Evolutionary conservation across 306 rosid genomes (phyloP).

Genomic region (Glycyrrhiza uralensis): DNA sequence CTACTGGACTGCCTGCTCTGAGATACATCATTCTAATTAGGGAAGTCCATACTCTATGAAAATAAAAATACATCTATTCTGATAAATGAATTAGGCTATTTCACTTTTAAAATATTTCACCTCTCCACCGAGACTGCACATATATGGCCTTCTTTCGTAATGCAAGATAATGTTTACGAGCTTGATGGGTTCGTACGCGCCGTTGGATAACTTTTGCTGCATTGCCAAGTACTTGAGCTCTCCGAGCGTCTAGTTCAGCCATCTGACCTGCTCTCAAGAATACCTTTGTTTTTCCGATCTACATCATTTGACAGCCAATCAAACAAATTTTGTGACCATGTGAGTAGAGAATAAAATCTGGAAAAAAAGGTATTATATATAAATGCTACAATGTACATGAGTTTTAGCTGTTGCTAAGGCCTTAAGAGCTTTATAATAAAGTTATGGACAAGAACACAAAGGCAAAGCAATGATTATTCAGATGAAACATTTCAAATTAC

Average conservation of each 20-base stretch:
- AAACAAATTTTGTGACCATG: constrained; percentile 28
- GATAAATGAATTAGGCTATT: constrained; percentile 24
- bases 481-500: constrained; percentile 43
- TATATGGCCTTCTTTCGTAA: constrained; percentile 61
- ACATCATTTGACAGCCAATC: constrained; percentile 36
- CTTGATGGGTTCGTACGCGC: constrained; percentile 78
- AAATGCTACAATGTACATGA: constrained; percentile 23
- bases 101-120: constrained; percentile 42
- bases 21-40: constrained; percentile 16
- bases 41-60: constrained; percentile 15
- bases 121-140: constrained; percentile 86
- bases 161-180: constrained; percentile 75
- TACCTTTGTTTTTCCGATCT: constrained; percentile 96
- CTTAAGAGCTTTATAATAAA: not conserved
- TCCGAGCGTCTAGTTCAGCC: constrained; percentile 92
- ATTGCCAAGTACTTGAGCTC: constrained; percentile 73
- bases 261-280: constrained; percentile 99
- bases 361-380: constrained; percentile 15
- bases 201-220: constrained; percentile 87
- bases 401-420: constrained; percentile 6
- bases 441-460: not conserved
- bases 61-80: constrained; percentile 1
- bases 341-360: constrained; percentile 9
- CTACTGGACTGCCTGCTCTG: not conserved
- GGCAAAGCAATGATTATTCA: constrained; percentile 1